Percentiles rank a stretch among this genome's conserved stretches.
Conservation (phyloP, 805 yeast species). For the Metschnikowia picachoensis region DNA sequence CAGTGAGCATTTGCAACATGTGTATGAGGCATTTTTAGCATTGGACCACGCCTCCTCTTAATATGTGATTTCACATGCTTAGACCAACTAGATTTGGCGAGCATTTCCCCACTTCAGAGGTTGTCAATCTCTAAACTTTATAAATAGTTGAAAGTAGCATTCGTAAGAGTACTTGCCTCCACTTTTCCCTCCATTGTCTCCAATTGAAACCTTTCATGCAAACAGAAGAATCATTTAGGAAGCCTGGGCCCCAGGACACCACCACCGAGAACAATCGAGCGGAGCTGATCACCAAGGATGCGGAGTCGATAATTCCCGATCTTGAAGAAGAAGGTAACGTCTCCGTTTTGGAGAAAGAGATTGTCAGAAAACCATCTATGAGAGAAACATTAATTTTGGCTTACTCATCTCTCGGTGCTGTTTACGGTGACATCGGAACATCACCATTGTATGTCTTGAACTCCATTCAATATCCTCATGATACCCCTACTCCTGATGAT, state of each 20-base stretch:
- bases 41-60: background rate
- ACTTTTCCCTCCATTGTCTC: too few relatives aligned
- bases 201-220: too few relatives aligned
- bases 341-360: constrained; percentile 1
- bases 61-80: too few relatives aligned
- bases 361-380: background rate
- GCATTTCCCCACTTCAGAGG: too few relatives aligned
- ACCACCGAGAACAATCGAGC: too few relatives aligned
- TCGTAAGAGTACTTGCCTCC: too few relatives aligned
- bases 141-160: too few relatives aligned
- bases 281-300: constrained; percentile 2
- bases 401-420: constrained; percentile 54
- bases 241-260: too few relatives aligned
- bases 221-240: too few relatives aligned
- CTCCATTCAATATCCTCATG: constrained; percentile 25
- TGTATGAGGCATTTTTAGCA: constrained; percentile 9
- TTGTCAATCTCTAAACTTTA: too few relatives aligned
- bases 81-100: too few relatives aligned
- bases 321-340: constrained; percentile 6
- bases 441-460: constrained; percentile 53
- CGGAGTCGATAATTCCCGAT: background rate
- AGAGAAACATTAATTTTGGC: constrained; percentile 24
- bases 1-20: constrained; percentile 3
- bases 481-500: constrained; percentile 35
- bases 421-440: constrained; percentile 62